These are phyloP conservation scores for Chytriomyces hyalinus DNA, from an alignment of 192 early-diverging fungal species.

Conservation along the genomic window DNA sequence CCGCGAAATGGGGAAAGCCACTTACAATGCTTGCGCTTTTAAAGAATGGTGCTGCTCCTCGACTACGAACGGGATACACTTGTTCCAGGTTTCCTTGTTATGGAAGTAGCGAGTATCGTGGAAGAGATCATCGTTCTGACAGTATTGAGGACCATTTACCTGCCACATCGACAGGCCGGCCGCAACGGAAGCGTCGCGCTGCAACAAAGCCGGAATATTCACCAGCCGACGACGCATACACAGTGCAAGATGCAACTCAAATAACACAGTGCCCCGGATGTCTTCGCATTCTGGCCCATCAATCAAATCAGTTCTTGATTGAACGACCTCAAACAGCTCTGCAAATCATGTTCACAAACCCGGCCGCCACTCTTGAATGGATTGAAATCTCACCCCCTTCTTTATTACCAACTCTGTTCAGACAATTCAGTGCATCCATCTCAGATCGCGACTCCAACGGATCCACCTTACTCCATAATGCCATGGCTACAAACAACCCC, in stretches of 20 bases:
- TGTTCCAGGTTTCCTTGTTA: conserved; percentile 10
- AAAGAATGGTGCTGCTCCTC: background rate
- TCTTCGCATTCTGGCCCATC: background rate
- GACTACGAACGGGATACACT: conserved; percentile 9
- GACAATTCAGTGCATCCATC: background rate
- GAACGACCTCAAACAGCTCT: background rate
- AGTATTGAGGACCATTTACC: background rate
- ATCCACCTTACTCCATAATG: conserved; percentile 3
- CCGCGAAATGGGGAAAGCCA: conserved; percentile 19
- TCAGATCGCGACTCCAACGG: conserved; percentile 9
- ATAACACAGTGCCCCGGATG: background rate
- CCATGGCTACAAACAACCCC: background rate
- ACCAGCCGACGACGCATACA: background rate
- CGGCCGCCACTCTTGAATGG: background rate
- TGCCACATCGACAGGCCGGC: background rate
- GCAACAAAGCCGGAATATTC: background rate
- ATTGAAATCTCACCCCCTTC: background rate
- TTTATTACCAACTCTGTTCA: background rate
- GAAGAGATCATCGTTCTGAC: background rate
- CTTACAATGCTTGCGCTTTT: conserved; percentile 3
- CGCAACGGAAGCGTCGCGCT: background rate
- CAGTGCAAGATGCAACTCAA: background rate
- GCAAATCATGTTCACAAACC: background rate
- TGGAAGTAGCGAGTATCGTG: background rate
- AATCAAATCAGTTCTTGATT: background rate